phyloP scores from a whole-genome alignment of 371 early-diverging fungal species.

The Rhizopus arrhizus region DNA sequence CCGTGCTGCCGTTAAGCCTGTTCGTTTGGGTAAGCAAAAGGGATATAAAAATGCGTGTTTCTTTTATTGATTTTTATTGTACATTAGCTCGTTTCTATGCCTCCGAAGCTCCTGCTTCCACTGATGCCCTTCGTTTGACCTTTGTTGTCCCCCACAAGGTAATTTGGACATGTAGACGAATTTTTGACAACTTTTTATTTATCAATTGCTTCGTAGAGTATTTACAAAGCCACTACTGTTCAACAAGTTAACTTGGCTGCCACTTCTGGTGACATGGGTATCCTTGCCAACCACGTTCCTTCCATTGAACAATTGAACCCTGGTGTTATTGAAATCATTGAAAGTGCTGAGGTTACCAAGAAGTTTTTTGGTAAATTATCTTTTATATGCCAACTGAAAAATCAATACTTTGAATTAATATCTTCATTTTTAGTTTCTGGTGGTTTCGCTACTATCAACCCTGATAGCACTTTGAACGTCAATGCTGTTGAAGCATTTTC shows the following conservation, averaged over 20 bases:
- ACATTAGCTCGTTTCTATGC: slow-evolving; percentile 72
- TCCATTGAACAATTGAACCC: slow-evolving; percentile 95
- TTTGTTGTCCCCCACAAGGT: slow-evolving; percentile 93
- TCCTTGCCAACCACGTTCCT: slow-evolving; percentile 97
- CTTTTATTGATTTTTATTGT: neutral
- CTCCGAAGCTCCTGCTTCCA: slow-evolving; percentile 67
- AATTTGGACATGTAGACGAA: slow-evolving; percentile 2
- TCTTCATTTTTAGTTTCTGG: slow-evolving; percentile 73
- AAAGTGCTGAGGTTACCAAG: slow-evolving; percentile 72
- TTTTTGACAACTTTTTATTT: neutral
- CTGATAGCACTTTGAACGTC: slow-evolving; percentile 95
- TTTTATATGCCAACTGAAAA: too few relatives aligned
- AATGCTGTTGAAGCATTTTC: slow-evolving; percentile 95
- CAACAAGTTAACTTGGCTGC: slow-evolving; percentile 94
- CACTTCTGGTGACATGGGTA: slow-evolving; percentile 97
- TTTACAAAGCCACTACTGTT: slow-evolving; percentile 79
- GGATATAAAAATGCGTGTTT: neutral
- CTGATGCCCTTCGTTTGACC: slow-evolving; percentile 84
- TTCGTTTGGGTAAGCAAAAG: slow-evolving; percentile 50
- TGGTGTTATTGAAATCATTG: slow-evolving; percentile 87
- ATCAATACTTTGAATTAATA: too few relatives aligned
- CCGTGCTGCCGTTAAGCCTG: slow-evolving; percentile 53
- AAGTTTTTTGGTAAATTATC: slow-evolving; percentile 87
- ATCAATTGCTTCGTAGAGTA: slow-evolving; percentile 42
- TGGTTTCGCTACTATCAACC: slow-evolving; percentile 96